Evolutionary conservation across 768 basidiomycete genomes (phyloP), one percentile per base, ranked within the genome.

Genomic region (Cystofilobasidium ferigula): DNA sequence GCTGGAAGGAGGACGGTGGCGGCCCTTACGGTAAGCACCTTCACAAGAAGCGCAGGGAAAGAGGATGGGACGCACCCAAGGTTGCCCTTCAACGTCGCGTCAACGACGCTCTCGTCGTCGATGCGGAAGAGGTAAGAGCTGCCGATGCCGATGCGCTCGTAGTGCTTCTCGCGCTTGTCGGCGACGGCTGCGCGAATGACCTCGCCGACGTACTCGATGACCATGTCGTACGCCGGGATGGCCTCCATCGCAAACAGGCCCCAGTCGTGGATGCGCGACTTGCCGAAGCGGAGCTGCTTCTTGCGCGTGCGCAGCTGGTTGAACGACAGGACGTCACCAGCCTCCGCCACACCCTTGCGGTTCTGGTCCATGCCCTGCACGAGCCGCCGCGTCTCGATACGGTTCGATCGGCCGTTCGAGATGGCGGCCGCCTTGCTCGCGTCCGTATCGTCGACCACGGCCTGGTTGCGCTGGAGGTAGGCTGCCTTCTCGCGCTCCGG

Each of bases 171-270:
- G 57, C 95, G 82, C 75, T 92, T 90, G 71, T 98, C 95, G 32
- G 95, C 95, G 14, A 97, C 89, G 72, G 88, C 87, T 51, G 91
- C 89, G 13, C 95, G 82, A 70, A 97, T 91, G 69, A 97, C 82
- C 81, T 99, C 95, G 24, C 95, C 95, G 9, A 99, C 95, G 73
- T 99, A 99, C 78, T 99, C 95, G 77, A 98, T 97, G 35, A 99
- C 94, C 92, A 99, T 97, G 78, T 99, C 95, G 5, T 91, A 91
- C 42, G 83, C 79, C 8, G 87, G 84, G 70, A 99, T 97, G 73
- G 84, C 83, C 79, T 99, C 95, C 88, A 95, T 88, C 35, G 95
- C 93, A 74, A 97, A 99, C 73, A 99, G 75, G 5, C 95, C 95
- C 88, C 94, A 99, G 71, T 94, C 93, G 73, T 99, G 94, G 67